These are phyloP conservation scores for Silene noctiflora DNA, from an alignment of 179 eudicot genomes.

Conservation along the genomic window DNA sequence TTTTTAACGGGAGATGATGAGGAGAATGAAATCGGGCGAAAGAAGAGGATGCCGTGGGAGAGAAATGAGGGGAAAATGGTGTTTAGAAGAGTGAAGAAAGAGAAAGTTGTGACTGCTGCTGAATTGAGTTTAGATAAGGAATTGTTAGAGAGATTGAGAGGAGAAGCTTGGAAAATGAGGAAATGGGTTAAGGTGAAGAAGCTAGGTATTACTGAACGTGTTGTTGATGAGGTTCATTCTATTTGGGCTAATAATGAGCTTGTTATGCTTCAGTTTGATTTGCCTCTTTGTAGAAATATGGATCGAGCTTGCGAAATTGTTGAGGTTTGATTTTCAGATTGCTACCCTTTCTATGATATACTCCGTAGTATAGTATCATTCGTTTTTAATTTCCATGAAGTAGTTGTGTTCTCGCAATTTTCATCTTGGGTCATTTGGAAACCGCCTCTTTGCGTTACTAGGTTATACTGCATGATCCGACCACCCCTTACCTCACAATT, in stretches of 20 bases:
- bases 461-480: too few species aligned
- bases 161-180: slow-evolving; percentile 58
- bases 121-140: slow-evolving; percentile 63
- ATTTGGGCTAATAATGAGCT: slow-evolving; percentile 79
- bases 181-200: slow-evolving; percentile 90
- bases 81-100: slow-evolving; percentile 57
- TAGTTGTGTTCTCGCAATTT: neutral
- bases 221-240: slow-evolving; percentile 61
- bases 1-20: slow-evolving; percentile 26
- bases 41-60: slow-evolving; percentile 79
- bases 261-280: slow-evolving; percentile 71
- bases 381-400: neutral
- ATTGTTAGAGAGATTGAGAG: slow-evolving; percentile 67
- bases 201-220: slow-evolving; percentile 69
- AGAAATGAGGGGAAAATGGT: slow-evolving; percentile 47
- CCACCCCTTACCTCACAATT: too few species aligned
- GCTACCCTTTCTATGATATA: neutral
- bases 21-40: slow-evolving; percentile 22
- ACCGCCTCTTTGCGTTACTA: too few species aligned
- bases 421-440: neutral
- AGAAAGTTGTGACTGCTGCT: slow-evolving; percentile 52
- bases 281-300: slow-evolving; percentile 88
- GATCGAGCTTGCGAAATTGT: slow-evolving; percentile 83
- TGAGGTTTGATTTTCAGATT: slow-evolving; percentile 48
- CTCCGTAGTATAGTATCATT: neutral